These are phyloP conservation scores for Babesia gibsoni DNA, from an alignment of 169 alveolate species.

Conservation along the genomic window DNA sequence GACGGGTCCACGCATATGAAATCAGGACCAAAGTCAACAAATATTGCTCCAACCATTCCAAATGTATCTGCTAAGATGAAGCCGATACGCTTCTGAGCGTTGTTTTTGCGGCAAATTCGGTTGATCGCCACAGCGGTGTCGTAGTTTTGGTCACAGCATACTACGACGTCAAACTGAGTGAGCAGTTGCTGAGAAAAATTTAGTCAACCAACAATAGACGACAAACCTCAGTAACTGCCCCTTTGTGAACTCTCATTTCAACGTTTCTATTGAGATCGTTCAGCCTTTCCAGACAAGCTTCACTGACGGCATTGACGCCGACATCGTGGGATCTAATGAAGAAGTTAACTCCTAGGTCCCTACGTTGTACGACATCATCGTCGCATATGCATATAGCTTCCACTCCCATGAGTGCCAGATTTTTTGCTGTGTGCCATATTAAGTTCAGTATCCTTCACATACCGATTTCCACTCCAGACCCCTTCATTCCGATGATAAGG, in stretches of 20 bases:
- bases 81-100: slow-evolving; percentile 71
- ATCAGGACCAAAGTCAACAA: slow-evolving; percentile 93
- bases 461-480: slow-evolving; percentile 81
- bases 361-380: slow-evolving; percentile 73
- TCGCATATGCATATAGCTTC: slow-evolving; percentile 89
- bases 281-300: slow-evolving; percentile 83
- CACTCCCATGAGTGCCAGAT: slow-evolving; percentile 95
- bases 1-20: slow-evolving; percentile 82
- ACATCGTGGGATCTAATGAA: slow-evolving; percentile 88
- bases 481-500: slow-evolving; percentile 92
- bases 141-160: slow-evolving; percentile 72
- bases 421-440: slow-evolving; percentile 91
- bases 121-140: slow-evolving; percentile 62
- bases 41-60: slow-evolving; percentile 94
- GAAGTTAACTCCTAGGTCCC: slow-evolving; percentile 94
- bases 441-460: not conserved
- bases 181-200: slow-evolving; percentile 67
- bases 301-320: slow-evolving; percentile 78
- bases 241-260: slow-evolving; percentile 65
- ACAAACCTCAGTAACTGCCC: slow-evolving; percentile 58
- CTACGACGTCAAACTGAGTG: slow-evolving; percentile 75
- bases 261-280: slow-evolving; percentile 91
- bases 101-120: slow-evolving; percentile 65
- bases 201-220: not conserved
- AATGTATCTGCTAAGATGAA: slow-evolving; percentile 78